Percentiles rank a stretch among this genome's conserved stretches.
Evolutionary conservation across 805 yeast species (phyloP).

Genomic region (Isabelozyma gotoi): DNA sequence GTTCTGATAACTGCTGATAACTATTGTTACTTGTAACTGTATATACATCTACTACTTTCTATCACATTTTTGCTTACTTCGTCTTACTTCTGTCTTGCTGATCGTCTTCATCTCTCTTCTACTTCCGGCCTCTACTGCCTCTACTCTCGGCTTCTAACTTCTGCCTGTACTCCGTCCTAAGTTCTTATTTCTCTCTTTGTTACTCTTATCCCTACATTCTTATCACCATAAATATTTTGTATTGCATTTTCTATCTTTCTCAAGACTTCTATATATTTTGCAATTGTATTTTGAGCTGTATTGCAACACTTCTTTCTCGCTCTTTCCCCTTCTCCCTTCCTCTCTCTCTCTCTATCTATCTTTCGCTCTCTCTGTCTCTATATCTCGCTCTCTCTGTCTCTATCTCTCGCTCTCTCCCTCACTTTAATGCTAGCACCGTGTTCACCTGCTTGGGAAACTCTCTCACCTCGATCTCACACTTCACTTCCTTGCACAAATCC

Average conservation of each 20-base stretch:
- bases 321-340: not conserved
- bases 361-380: not conserved
- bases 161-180: not conserved
- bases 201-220: no score
- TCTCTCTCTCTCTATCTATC: not conserved
- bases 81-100: no score
- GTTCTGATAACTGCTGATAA: no score
- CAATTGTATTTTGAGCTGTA: no score
- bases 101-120: not conserved
- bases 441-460: conserved; percentile 60
- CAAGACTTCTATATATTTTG: no score
- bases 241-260: no score
- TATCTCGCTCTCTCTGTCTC: not conserved
- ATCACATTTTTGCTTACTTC: not conserved
- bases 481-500: conserved; percentile 75
- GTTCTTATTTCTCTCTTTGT: no score
- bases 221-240: no score
- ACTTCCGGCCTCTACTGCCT: not conserved
- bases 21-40: no score
- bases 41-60: not conserved
- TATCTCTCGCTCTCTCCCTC: not conserved
- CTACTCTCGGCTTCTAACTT: not conserved
- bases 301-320: no score
- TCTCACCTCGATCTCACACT: conserved; percentile 77
- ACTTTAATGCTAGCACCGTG: conserved; percentile 7